phyloP scores from a whole-genome alignment of 129 eudicot species.

The Tagetes erecta region DNA sequence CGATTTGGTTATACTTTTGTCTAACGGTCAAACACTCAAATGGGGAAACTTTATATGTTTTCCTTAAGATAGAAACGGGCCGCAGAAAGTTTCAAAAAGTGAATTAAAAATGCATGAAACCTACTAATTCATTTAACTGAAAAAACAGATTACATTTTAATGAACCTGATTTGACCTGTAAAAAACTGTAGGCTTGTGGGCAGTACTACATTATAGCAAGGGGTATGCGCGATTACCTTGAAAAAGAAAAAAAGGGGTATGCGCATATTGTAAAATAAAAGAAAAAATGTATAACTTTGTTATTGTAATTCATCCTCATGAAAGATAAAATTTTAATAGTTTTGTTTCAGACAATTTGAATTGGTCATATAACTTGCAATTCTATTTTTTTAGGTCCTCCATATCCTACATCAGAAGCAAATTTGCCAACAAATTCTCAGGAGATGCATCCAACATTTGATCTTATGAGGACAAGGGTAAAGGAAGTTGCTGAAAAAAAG shows the following conservation, averaged over 20 bases:
- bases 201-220: no score
- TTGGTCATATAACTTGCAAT: slow-evolving; percentile 7
- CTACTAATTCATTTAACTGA: neutral
- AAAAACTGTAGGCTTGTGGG: no score
- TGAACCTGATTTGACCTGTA: no score
- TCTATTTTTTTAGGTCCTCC: slow-evolving; percentile 39
- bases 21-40: neutral
- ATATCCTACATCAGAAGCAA: slow-evolving; percentile 33
- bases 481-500: slow-evolving; percentile 90
- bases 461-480: slow-evolving; percentile 58
- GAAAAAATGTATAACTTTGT: no score
- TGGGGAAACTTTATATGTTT: neutral
- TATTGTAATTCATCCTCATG: no score
- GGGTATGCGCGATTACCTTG: no score
- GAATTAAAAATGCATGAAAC: neutral
- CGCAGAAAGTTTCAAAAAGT: neutral
- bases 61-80: neutral
- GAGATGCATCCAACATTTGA: slow-evolving; percentile 37
- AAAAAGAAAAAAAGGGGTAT: no score
- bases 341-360: neutral
- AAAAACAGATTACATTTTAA: neutral
- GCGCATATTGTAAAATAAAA: no score
- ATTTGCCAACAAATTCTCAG: slow-evolving; percentile 28
- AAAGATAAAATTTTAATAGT: neutral
- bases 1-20: neutral